These are phyloP conservation scores for Sophora flavescens DNA, from an alignment of 306 rosid genomes.

Conservation along the genomic window DNA sequence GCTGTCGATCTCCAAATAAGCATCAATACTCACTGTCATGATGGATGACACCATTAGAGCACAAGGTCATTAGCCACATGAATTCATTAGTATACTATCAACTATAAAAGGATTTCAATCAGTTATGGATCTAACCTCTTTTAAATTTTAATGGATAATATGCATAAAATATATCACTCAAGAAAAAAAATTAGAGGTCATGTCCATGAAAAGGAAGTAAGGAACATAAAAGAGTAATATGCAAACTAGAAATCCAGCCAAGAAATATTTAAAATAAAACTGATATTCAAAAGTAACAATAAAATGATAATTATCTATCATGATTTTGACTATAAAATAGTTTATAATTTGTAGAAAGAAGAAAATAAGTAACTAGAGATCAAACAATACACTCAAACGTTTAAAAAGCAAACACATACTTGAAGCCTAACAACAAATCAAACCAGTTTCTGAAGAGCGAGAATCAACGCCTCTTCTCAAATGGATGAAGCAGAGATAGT, in stretches of 20 bases:
- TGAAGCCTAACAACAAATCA: neutral
- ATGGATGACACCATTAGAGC: neutral
- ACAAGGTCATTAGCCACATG: neutral
- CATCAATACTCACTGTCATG: neutral
- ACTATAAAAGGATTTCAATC: too few species aligned
- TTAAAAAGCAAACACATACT: neutral
- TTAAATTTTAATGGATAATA: too few species aligned
- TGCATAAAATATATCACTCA: too few species aligned
- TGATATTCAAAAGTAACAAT: too few species aligned
- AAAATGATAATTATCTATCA: too few species aligned
- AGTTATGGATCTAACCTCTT: too few species aligned
- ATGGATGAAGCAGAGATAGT: slow-evolving; percentile 25
- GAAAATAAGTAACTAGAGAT: neutral
- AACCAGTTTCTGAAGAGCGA: neutral
- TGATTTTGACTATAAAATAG: neutral
- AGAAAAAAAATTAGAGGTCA: too few species aligned
- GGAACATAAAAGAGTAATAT: too few species aligned
- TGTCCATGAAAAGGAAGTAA: too few species aligned
- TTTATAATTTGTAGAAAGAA: too few species aligned
- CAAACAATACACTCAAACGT: neutral
- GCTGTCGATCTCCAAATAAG: neutral
- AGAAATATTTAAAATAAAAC: neutral
- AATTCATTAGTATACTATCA: neutral
- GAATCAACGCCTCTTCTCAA: neutral
- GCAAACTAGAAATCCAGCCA: neutral